These are phyloP conservation scores for Dioscorea dumetorum DNA, from an alignment of 106 monocot genomes.

Conservation along the genomic window DNA sequence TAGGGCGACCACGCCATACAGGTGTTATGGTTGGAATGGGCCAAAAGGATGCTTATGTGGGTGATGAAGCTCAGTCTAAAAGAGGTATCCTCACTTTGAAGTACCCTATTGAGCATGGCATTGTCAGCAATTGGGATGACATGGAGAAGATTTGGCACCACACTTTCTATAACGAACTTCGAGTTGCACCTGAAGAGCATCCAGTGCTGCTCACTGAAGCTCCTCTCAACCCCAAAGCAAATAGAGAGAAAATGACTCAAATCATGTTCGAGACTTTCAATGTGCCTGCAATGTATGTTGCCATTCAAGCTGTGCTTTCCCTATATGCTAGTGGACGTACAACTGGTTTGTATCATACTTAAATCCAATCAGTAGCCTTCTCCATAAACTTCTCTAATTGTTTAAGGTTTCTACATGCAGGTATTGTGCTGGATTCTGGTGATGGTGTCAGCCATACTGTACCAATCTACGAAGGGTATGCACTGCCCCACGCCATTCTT, in stretches of 20 bases:
- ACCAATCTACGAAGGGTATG: constrained; percentile 12
- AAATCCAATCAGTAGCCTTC: background rate
- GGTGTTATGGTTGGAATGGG: constrained; percentile 17
- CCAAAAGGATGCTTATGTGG: constrained; percentile 12
- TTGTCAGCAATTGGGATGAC: constrained; percentile 15
- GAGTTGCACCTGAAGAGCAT: constrained; percentile 11
- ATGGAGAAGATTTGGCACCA: constrained; percentile 16
- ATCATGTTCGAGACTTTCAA: constrained; percentile 20
- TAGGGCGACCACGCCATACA: constrained; percentile 9
- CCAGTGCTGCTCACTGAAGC: constrained; percentile 17
- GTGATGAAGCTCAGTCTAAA: constrained; percentile 14
- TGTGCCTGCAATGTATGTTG: constrained; percentile 12
- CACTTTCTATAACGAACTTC: constrained; percentile 14
- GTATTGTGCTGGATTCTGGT: constrained; percentile 16
- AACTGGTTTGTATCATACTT: constrained; percentile 6
- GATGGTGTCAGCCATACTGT: constrained; percentile 16
- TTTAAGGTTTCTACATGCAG: background rate
- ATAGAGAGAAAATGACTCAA: constrained; percentile 16
- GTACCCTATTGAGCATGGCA: constrained; percentile 14
- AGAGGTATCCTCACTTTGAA: constrained; percentile 13
- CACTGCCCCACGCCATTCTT: constrained; percentile 14
- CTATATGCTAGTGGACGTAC: constrained; percentile 10
- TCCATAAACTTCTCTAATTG: background rate
- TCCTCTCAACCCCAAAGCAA: constrained; percentile 12
- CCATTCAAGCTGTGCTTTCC: constrained; percentile 8